These are phyloP conservation scores for Micractinium sp. DNA, from an alignment of 139 green algal species.

Conservation along the genomic window DNA sequence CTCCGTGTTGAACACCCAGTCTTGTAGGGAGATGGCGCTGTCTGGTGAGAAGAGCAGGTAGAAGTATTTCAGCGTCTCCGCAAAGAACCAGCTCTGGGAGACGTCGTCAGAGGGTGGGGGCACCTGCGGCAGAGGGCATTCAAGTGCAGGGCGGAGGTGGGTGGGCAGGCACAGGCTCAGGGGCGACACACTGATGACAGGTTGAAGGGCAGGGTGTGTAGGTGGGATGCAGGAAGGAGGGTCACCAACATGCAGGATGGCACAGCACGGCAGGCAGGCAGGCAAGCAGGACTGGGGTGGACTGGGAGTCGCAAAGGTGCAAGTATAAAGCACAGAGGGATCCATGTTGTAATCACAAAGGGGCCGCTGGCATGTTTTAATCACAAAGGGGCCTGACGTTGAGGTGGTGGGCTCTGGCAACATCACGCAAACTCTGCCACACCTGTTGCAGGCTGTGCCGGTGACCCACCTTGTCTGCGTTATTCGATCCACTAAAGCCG, in stretches of 20 bases:
- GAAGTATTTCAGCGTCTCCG: conserved; percentile 80
- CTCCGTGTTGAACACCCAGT: conserved; percentile 88
- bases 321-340: too few relatives aligned
- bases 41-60: conserved; percentile 75
- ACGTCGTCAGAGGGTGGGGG: conserved; percentile 65
- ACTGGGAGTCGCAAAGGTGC: background rate
- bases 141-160: background rate
- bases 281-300: background rate
- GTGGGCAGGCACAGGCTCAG: background rate
- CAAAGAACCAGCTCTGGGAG: conserved; percentile 77
- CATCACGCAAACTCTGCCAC: background rate
- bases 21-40: conserved; percentile 56
- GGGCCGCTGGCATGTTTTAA: too few relatives aligned
- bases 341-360: too few relatives aligned
- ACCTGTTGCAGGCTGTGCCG: too few relatives aligned
- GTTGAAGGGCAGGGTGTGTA: background rate
- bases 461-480: conserved; percentile 50
- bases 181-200: too few relatives aligned
- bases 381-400: too few relatives aligned
- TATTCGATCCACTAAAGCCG: conserved; percentile 69
- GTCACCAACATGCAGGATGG: too few relatives aligned
- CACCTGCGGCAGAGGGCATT: background rate
- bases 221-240: background rate
- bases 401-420: background rate
- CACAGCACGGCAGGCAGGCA: background rate